Conservation (phyloP, 108 stramenopile species). For the Nitzschia sp. region DNA sequence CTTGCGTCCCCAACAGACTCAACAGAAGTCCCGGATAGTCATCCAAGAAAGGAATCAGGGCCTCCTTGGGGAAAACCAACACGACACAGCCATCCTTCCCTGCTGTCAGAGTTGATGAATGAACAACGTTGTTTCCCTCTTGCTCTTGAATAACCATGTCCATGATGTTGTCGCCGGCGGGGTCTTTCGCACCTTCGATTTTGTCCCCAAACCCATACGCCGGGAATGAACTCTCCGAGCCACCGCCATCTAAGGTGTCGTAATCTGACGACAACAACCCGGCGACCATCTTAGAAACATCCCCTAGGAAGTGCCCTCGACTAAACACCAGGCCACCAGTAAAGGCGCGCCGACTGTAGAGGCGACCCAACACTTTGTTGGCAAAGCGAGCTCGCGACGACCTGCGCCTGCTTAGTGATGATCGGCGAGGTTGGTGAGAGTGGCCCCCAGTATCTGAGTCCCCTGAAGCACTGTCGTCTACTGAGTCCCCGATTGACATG, state of each 20-base stretch:
- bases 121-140: conserved; percentile 53
- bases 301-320: conserved; percentile 83
- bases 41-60: conserved; percentile 75
- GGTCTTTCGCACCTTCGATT: conserved; percentile 32
- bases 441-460: conserved; percentile 24
- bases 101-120: conserved; percentile 81
- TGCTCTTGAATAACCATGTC: conserved; percentile 57
- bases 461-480: conserved; percentile 26
- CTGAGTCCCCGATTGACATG: conserved; percentile 22
- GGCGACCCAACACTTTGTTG: conserved; percentile 77
- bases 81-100: conserved; percentile 86
- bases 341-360: conserved; percentile 77
- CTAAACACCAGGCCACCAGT: conserved; percentile 82
- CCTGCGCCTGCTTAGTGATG: conserved; percentile 34
- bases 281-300: conserved; percentile 84
- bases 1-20: conserved; percentile 85
- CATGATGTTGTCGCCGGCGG: conserved; percentile 28
- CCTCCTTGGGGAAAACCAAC: conserved; percentile 66
- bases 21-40: conserved; percentile 80
- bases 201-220: conserved; percentile 52
- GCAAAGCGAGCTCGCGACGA: conserved; percentile 70
- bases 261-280: conserved; percentile 54
- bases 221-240: conserved; percentile 18
- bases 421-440: conserved; percentile 23
- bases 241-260: conserved; percentile 18